Conservation (phyloP, 208 protist genomes). For the Leishmania turanica region DNA sequence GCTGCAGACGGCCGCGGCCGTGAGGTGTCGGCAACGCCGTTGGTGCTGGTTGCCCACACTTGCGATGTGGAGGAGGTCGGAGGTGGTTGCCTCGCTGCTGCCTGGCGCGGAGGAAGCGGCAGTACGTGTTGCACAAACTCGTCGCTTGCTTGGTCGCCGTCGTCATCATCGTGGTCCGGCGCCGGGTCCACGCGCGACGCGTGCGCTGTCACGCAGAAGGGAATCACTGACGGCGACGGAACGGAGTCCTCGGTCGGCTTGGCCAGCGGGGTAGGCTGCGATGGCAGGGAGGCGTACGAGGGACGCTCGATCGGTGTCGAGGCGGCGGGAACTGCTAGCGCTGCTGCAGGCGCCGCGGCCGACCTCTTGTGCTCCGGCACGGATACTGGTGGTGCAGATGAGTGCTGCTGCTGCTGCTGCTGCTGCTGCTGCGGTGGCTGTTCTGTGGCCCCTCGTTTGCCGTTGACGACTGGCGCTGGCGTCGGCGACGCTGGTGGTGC, state of each 20-base stretch:
- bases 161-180: neutral
- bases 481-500: neutral
- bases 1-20: neutral
- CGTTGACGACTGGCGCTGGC: neutral
- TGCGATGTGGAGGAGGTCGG: neutral
- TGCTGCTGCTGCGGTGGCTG: neutral
- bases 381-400: neutral
- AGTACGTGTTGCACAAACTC: constrained; percentile 36
- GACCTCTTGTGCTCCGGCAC: constrained; percentile 3
- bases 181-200: neutral
- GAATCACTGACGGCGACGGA: neutral
- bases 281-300: neutral
- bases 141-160: constrained; percentile 20
- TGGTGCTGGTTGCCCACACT: constrained; percentile 10
- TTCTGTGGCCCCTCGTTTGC: neutral
- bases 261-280: neutral
- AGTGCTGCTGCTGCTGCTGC: neutral
- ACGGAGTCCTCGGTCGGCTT: neutral
- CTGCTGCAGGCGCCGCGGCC: neutral
- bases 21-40: neutral
- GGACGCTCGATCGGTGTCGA: neutral
- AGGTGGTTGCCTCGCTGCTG: neutral
- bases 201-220: neutral
- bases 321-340: neutral
- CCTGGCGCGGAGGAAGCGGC: constrained; percentile 7